Base-by-base conservation (phyloP, 169 alveolate genomes). In the Theileria sp. region DNA sequence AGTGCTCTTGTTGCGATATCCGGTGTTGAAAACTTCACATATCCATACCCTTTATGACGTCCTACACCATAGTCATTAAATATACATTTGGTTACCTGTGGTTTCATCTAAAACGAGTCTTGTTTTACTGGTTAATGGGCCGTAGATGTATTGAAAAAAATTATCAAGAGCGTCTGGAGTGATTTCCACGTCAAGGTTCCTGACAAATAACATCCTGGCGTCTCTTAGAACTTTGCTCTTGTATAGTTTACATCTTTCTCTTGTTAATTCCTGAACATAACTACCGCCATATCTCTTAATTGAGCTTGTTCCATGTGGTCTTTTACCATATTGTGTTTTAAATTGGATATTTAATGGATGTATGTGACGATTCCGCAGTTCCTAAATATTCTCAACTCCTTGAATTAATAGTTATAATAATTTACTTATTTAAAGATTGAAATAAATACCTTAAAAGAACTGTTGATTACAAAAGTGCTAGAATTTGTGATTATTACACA, bases 31-130 rank as follows among this genome's bases (percentile, higher is more conserved):
- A 89, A 89, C 73, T 68, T 82, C 34, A 89, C 77, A 68, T 83
- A 76, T 17, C 94, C 94, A 67, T 81, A 89, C 28, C 94, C 94
- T 76, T 82, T 51, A 60, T 89, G 91, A 67, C 94, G 78, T 17
- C 87, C 94, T 89, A 86, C 5, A 5, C 36, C 36, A 62, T 15
- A 36, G 3, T 58, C n/a, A 50, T 13, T 19, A 54, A 32, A 23
- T 34, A 76, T 6, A 4, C 23, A 51, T n/a, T 19, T 17, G 10
- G 10, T 62, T n/a, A 84, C 90, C 79, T 77, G 90, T 84, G 58
- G 67, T 73, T 17, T 71, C 58, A 74, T 77, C 86, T 56, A 75
- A 77, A 3, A 77, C 81, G 3, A 84, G 71, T 54, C 64, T 84
- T 0, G 90, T 77, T 12, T 64, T 61, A 28, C 81, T 77, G 5